phyloP scores from a whole-genome alignment of 2,329 filamentous ascomycete species.

The Aspergillus eucalypticola region DNA sequence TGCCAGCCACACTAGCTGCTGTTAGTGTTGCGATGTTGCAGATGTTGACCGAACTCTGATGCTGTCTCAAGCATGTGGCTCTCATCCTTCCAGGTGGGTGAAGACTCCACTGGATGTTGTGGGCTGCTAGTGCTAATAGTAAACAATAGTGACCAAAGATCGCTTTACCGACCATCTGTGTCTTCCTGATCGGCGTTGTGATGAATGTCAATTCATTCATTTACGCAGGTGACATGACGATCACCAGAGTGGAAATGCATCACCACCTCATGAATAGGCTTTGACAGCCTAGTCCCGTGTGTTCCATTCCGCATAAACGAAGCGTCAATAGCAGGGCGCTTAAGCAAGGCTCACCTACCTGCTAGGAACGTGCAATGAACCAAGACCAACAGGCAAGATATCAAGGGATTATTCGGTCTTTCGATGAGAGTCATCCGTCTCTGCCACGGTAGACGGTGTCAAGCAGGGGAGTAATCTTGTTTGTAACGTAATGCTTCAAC shows the following conservation, averaged over 20 bases:
- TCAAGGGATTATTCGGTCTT: neutral
- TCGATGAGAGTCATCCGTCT: neutral
- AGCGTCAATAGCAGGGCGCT: neutral
- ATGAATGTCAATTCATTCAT: neutral
- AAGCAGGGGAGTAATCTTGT: neutral
- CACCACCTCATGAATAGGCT: neutral
- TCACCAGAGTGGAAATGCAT: neutral
- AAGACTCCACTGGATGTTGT: neutral
- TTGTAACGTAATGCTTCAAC: neutral
- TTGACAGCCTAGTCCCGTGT: neutral
- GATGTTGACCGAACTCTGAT: neutral
- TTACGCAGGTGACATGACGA: neutral
- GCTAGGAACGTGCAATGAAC: neutral
- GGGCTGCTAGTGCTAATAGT: neutral
- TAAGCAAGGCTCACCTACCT: neutral
- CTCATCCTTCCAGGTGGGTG: neutral
- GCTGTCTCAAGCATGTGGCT: neutral
- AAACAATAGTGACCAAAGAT: neutral
- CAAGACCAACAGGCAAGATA: neutral
- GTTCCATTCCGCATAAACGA: neutral
- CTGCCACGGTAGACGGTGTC: neutral
- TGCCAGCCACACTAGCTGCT: conserved; percentile 2
- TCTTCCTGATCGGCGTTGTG: neutral
- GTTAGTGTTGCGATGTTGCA: neutral
- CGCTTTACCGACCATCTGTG: neutral